Conservation (phyloP, 495 filamentous ascomycete species). For the Annulohypoxylon nitens region DNA sequence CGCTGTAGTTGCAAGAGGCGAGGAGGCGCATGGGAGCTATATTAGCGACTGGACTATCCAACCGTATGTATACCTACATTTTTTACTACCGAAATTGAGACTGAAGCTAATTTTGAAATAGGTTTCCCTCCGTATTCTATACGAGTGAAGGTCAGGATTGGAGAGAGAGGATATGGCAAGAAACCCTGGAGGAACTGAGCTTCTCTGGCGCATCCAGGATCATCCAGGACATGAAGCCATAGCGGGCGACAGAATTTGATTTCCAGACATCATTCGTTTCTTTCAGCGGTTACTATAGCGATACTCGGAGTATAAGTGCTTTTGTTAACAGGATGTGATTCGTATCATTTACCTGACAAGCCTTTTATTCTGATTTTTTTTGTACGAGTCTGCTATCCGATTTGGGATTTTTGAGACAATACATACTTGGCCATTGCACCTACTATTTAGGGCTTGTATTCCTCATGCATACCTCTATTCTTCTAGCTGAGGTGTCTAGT, state of each 20-base stretch:
- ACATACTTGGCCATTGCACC: no score
- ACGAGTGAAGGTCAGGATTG: constrained; percentile 55
- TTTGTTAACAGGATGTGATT: no score
- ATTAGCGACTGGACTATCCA: constrained; percentile 59
- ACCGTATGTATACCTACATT: constrained; percentile 48
- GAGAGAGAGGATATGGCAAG: constrained; percentile 57
- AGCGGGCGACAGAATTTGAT: not conserved
- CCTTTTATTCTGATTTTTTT: no score
- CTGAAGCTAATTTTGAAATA: constrained; percentile 6
- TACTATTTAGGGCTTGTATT: not conserved
- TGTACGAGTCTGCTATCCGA: no score
- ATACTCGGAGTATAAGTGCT: no score
- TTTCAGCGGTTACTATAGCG: no score
- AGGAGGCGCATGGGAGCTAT: constrained; percentile 61
- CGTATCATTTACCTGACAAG: no score
- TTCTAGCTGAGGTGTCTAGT: no score
- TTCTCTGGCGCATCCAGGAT: constrained; percentile 56
- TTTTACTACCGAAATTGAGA: not conserved
- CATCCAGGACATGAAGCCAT: constrained; percentile 42
- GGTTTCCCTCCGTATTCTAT: constrained; percentile 49
- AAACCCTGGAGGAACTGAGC: constrained; percentile 60
- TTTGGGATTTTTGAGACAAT: no score
- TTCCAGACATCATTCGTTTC: not conserved
- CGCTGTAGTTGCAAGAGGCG: constrained; percentile 55
- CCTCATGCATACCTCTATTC: no score